A percentile compares a stretch with the other conserved stretches of the same genome.
Conservation (phyloP, 163 green algal genomes). For the Scenedesmus sp. region DNA sequence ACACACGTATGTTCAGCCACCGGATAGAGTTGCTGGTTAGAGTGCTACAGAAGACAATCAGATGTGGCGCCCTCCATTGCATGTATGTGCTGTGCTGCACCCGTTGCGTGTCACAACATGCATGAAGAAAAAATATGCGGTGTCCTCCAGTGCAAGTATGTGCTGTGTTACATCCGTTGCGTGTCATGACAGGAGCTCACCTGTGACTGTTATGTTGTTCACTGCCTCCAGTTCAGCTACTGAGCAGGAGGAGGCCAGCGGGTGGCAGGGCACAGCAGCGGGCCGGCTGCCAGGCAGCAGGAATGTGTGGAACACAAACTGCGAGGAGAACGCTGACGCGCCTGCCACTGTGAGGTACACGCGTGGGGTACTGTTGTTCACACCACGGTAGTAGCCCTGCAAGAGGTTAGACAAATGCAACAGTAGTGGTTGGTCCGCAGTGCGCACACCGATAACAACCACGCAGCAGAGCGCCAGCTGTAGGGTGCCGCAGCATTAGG, state of each 20-base stretch:
- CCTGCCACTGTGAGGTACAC: conserved; percentile 29
- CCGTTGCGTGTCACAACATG: neutral
- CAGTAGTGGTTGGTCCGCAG: neutral
- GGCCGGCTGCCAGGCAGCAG: conserved; percentile 42
- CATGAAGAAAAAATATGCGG: neutral
- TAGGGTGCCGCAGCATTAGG: no score
- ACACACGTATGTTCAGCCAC: neutral
- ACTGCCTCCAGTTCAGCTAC: neutral
- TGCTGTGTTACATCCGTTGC: neutral
- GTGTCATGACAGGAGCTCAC: neutral
- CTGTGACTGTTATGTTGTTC: conserved; percentile 8
- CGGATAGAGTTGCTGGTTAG: neutral
- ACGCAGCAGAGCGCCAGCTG: no score
- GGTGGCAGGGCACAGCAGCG: conserved; percentile 14
- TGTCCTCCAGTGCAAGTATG: neutral
- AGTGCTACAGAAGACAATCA: no score
- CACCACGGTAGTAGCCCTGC: conserved; percentile 34
- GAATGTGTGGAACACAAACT: conserved; percentile 26
- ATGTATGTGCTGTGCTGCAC: neutral
- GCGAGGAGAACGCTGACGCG: neutral
- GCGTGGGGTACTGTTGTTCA: neutral
- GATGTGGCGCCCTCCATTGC: neutral
- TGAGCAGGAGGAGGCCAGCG: neutral
- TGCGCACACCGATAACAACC: no score
- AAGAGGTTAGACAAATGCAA: neutral